phyloP scores from a whole-genome alignment of 1,284 basidiomycete genomes.

The Erythrobasidium hasegawianum region DNA sequence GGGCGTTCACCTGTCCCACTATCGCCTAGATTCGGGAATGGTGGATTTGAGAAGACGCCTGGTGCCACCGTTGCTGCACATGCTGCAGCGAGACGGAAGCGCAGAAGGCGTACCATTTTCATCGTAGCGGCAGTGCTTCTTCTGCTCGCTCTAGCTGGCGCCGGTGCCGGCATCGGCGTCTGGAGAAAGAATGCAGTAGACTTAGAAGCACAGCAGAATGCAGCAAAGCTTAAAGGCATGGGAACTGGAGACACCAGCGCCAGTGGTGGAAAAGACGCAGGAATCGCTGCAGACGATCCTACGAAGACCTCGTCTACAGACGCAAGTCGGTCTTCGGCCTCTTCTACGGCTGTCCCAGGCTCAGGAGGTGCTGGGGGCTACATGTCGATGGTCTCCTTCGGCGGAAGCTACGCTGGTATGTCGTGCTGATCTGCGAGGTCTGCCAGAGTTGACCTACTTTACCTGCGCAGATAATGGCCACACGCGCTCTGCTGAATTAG shows the following conservation, averaged over 20 bases:
- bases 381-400: conserved; percentile 16
- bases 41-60: not conserved
- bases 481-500: conserved; percentile 7
- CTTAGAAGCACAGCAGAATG: conserved; percentile 1
- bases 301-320: not conserved
- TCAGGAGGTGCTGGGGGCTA: conserved; percentile 29
- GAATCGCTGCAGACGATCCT: not conserved
- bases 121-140: conserved; percentile 6
- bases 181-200: conserved; percentile 17
- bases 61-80: not conserved
- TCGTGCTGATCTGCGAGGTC: not conserved
- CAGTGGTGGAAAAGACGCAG: not conserved
- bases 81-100: conserved; percentile 13
- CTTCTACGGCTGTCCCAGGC: conserved; percentile 6
- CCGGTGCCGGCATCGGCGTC: conserved; percentile 28
- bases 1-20: conserved; percentile 19
- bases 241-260: not conserved
- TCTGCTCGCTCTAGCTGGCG: conserved; percentile 18
- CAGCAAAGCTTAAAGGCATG: not conserved
- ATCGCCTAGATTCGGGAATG: not conserved
- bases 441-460: not conserved
- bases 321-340: conserved; percentile 8
- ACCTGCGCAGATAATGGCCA: conserved; percentile 23
- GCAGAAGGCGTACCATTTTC: conserved; percentile 4
- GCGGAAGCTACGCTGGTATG: conserved; percentile 31